Evolutionary conservation across 2,329 filamentous ascomycete species (phyloP).

Genomic region (Aspergillus piperis): DNA sequence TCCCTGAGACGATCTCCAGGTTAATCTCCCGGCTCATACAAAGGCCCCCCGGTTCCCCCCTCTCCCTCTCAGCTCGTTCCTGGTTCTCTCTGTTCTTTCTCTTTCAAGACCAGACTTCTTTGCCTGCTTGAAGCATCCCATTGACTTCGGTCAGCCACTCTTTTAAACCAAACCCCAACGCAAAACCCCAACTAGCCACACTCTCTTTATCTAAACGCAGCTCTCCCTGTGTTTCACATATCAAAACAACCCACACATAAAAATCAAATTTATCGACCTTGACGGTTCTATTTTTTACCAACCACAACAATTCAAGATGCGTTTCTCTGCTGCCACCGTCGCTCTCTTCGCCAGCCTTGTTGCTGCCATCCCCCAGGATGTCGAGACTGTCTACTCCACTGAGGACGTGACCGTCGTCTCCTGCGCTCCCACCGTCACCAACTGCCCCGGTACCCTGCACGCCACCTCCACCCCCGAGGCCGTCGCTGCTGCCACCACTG

Average conservation of each 20-base stretch:
- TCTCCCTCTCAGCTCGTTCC: conserved; percentile 20
- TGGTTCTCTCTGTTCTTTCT: conserved; percentile 30
- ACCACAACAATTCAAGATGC: conserved; percentile 42
- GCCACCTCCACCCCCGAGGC: conserved; percentile 28
- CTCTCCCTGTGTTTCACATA: conserved; percentile 5
- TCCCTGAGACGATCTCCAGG: conserved; percentile 32
- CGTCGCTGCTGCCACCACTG: conserved; percentile 20
- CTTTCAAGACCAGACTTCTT: conserved; percentile 35
- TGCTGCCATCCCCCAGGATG: conserved; percentile 38
- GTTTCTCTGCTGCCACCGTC: conserved; percentile 45
- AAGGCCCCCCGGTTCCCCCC: conserved; percentile 34
- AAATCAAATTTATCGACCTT: conserved; percentile 26
- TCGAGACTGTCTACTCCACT: conserved; percentile 58
- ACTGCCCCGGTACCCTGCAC: conserved; percentile 52
- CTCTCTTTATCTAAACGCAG: conserved; percentile 26
- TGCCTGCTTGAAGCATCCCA: conserved; percentile 35
- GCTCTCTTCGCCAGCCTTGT: conserved; percentile 46
- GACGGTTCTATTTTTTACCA: conserved; percentile 32
- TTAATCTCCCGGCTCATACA: conserved; percentile 45
- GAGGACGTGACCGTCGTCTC: conserved; percentile 64
- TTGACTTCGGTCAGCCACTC: conserved; percentile 50
- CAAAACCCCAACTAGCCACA: conserved; percentile 33
- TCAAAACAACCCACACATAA: conserved; percentile 10
- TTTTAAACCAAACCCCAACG: conserved; percentile 27
- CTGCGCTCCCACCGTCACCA: conserved; percentile 60